Percentiles rank a stretch among this genome's conserved stretches.
Evolutionary conservation across 148 eudicot genomes (phyloP).

Genomic region (Rhododendron henanense): DNA sequence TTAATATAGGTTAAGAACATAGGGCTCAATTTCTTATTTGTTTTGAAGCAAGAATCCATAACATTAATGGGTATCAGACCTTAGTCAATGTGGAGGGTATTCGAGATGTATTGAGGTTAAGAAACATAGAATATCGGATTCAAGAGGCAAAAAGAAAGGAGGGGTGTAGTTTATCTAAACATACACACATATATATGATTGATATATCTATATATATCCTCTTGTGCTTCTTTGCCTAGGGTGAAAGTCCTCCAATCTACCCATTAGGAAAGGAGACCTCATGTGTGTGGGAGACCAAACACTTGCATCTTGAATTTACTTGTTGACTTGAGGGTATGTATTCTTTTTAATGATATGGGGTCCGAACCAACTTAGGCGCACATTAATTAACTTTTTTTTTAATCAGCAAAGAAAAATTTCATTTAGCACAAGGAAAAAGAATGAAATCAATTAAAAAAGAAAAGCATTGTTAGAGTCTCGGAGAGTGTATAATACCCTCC

Average conservation of each 20-base stretch:
- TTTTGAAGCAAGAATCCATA: neutral
- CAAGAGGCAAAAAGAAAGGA: neutral
- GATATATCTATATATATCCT: neutral
- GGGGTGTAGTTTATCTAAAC: neutral
- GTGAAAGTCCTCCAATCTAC: neutral
- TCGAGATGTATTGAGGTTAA: neutral
- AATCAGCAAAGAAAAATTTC: neutral
- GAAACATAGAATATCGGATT: neutral
- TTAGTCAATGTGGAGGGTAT: conserved; percentile 1
- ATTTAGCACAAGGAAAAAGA: too few relatives aligned
- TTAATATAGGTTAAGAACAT: neutral
- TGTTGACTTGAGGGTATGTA: neutral
- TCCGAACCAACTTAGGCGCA: neutral
- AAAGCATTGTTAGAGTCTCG: too few relatives aligned
- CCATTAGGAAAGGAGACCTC: neutral
- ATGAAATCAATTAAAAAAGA: neutral
- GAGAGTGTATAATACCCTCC: too few relatives aligned
- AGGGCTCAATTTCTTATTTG: neutral
- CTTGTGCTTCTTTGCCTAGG: neutral
- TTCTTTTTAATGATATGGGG: neutral
- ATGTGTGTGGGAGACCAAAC: neutral
- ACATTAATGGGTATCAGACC: neutral
- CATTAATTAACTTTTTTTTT: neutral
- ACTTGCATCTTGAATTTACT: neutral
- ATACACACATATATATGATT: neutral